Percentiles rank a stretch among this genome's conserved stretches.
Evolutionary conservation across 78 protist genomes (phyloP).

Genomic region (Polysphondylium violaceum): DNA sequence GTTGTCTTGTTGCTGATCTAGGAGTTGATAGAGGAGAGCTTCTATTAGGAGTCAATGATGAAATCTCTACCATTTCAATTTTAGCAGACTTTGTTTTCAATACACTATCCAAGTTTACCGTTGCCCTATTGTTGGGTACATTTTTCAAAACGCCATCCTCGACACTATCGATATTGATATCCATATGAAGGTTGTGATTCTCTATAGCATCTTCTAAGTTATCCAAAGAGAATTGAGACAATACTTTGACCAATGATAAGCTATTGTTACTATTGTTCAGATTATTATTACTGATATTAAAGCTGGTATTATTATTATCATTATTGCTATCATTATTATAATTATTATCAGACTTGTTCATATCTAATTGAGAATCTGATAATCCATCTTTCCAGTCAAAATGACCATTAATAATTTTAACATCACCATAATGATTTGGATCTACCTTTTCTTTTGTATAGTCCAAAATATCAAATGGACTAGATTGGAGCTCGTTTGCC

Average conservation of each 20-base stretch:
- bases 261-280: neutral
- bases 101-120: too few relatives aligned
- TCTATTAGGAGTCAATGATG: neutral
- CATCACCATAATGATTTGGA: neutral
- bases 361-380: neutral
- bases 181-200: too few relatives aligned
- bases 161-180: too few relatives aligned
- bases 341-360: too few relatives aligned
- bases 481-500: conserved; percentile 7
- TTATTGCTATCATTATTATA: too few relatives aligned
- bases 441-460: neutral
- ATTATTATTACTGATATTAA: neutral
- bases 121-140: conserved; percentile 16
- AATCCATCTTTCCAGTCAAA: conserved; percentile 18
- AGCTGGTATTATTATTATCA: neutral
- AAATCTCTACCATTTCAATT: neutral
- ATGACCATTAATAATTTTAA: conserved; percentile 2
- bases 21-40: neutral
- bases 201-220: too few relatives aligned
- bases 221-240: too few relatives aligned
- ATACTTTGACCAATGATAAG: too few relatives aligned
- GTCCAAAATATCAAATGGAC: too few relatives aligned
- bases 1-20: neutral
- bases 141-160: too few relatives aligned
- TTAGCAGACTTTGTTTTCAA: too few relatives aligned